These are phyloP conservation scores for Pleurotus sapidus DNA, from an alignment of 768 basidiomycete species.

Conservation along the genomic window DNA sequence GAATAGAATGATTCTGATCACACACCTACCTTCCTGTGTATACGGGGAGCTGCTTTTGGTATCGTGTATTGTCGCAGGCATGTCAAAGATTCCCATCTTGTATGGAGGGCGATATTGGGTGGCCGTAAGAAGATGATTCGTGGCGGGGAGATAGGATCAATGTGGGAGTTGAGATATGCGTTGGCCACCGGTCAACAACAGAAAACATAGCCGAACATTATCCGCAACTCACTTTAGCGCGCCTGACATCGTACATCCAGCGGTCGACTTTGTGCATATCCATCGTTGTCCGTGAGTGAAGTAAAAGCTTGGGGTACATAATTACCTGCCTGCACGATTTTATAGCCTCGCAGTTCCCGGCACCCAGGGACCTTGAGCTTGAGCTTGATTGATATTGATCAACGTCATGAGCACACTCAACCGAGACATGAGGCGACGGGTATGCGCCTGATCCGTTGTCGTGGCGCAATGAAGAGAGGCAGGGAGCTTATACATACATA, in stretches of 20 bases:
- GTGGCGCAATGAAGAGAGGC: too few relatives aligned
- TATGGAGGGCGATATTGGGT: background rate
- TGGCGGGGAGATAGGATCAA: slow-evolving; percentile 2
- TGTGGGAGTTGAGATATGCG: background rate
- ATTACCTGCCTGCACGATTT: slow-evolving; percentile 13
- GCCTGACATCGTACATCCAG: slow-evolving; percentile 3
- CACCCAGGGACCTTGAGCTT: too few relatives aligned
- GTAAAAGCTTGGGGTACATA: background rate
- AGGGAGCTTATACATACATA: too few relatives aligned
- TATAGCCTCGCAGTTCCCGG: too few relatives aligned
- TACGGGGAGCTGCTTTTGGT: slow-evolving; percentile 4
- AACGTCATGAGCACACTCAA: too few relatives aligned
- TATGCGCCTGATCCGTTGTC: too few relatives aligned
- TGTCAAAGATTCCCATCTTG: slow-evolving; percentile 5
- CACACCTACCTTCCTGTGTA: slow-evolving; percentile 5
- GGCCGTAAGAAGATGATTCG: background rate
- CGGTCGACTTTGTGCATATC: background rate
- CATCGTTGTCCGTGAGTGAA: background rate
- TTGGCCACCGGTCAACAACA: background rate
- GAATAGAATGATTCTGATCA: background rate
- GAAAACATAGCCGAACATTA: background rate
- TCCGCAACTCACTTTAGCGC: slow-evolving; percentile 1
- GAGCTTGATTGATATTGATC: too few relatives aligned
- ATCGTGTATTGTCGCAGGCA: background rate
- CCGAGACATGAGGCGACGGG: too few relatives aligned